Base-by-base conservation (phyloP, 2,329 filamentous ascomycete species). In the Colletotrichum cereale region DNA sequence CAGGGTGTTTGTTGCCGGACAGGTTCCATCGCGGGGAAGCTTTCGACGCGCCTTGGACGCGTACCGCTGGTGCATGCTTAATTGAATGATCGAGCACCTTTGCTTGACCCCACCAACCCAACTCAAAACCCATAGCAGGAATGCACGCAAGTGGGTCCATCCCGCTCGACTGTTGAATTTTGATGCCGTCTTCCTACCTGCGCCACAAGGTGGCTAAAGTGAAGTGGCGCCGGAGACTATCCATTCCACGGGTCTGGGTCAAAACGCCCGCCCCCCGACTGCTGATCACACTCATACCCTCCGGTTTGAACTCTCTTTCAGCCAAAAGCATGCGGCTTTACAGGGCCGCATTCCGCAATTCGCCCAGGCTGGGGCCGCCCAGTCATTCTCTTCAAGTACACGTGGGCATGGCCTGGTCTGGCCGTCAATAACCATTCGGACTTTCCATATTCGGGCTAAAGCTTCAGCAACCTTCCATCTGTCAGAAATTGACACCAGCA, bases 401-500 rank as follows among this genome's bases (percentile, higher is more conserved):
- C 57, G 40, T 47, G 29, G 40, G 38, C n/a, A 50, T 63, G 40
- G 40, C 34, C 40, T n/a, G 40, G 38, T 60, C 58, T n/a, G n/a
- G n/a, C n/a, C n/a, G n/a, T n/a, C n/a, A n/a, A n/a, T n/a, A n/a
- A n/a, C n/a, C n/a, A n/a, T n/a, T n/a, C n/a, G n/a, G n/a, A n/a
- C n/a, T n/a, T n/a, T n/a, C n/a, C n/a, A n/a, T n/a, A n/a, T n/a
- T 62, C 26, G 55, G 40, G 21, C 48, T 31, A 24, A 53, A 42
- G 48, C 52, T 68, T 63, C 58, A 53, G 65, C 68, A 68, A 68
- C 65, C 57, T 71, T 63, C 48, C 36, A 47, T 53, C 58, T 62
- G 47, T 44, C 52, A 63, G 50, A 24, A 63, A 56, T 26, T 62
- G 63, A 55, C 67, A 69, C 50, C 36, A 60, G n/a, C 52, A 38